Evolutionary conservation across 2,329 filamentous ascomycete genomes (phyloP), one percentile per base, ranked within the genome.

Genomic region (Penicillium crustosum): DNA sequence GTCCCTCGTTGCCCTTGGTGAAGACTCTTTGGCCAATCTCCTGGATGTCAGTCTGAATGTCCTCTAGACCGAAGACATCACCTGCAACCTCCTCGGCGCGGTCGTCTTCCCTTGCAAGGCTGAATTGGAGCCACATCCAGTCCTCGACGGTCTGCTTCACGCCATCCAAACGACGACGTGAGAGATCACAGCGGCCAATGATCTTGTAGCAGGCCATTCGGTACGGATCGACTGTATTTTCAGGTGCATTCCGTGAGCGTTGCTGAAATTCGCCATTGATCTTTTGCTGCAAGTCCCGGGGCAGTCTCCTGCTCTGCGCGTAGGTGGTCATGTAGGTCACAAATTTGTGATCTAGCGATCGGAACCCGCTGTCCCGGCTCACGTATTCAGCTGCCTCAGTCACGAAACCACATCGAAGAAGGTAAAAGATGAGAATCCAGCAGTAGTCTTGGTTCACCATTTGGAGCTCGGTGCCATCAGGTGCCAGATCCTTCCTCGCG

Each of bases 201-300:
- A 99, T 88, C 81, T 99, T 97, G 82, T 97, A 97, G 74, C 94
- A 97, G 48, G 93, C 93, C 86, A 96, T 93, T 53, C 92, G 88
- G 79, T 95, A 99, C 27, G 94, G 94, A 73, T 99, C 94, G 62
- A 95, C 87, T 1, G 90, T 90, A 70, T 93, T 89, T 58, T 94
- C 90, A 0, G 91, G 90, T 0, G 90, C 90, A 68, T 95, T 91
- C 63, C 91, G 88, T 27, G 88, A 84, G 45, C 92, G 88, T 72
- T 95, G 90, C 51, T 89, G 89, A 75, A 95, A 97, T 71, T 97
- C 93, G 62, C 89, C 91, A 66, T 89, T 90, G 76, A 96, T 96
- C 62, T 90, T 89, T 65, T 92, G 90, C 68, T 96, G 90, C 57
- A 96, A 78, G 61, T 93, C 89, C 42, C 87, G 83, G 63, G 87